phyloP scores from a whole-genome alignment of 345 rosid genomes.

The Syzygium aromaticum region DNA sequence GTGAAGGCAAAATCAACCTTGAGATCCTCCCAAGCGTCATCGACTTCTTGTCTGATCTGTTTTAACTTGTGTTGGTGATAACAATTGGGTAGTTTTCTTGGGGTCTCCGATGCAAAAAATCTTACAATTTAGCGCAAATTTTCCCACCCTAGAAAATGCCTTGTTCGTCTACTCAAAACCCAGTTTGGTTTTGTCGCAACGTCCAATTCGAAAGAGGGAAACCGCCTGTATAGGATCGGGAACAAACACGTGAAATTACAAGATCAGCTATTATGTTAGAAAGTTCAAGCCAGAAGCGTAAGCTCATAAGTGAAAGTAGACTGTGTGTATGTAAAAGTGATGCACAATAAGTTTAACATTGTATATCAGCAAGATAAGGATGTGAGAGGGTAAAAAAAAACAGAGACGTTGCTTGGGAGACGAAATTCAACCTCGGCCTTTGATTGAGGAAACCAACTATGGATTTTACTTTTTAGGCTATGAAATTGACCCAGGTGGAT shows the following conservation, averaged over 20 bases:
- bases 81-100: neutral
- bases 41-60: neutral
- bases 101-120: neutral
- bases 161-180: neutral
- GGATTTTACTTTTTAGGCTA: neutral
- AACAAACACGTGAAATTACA: fast-evolving
- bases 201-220: neutral
- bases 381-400: neutral
- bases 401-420: neutral
- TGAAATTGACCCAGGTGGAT: neutral
- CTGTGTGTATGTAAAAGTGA: neutral
- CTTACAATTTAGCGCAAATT: neutral
- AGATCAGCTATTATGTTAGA: too few relatives aligned
- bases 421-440: neutral
- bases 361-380: neutral
- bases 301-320: fast-evolving
- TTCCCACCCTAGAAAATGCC: neutral
- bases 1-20: neutral
- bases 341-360: neutral
- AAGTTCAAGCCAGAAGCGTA: too few relatives aligned
- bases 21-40: neutral
- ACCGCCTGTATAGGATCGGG: fast-evolving
- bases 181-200: neutral
- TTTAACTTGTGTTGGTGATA: neutral
- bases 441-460: neutral